Base-by-base conservation (phyloP, 1,284 basidiomycete genomes). In the Filobasidium uniguttulatum region DNA sequence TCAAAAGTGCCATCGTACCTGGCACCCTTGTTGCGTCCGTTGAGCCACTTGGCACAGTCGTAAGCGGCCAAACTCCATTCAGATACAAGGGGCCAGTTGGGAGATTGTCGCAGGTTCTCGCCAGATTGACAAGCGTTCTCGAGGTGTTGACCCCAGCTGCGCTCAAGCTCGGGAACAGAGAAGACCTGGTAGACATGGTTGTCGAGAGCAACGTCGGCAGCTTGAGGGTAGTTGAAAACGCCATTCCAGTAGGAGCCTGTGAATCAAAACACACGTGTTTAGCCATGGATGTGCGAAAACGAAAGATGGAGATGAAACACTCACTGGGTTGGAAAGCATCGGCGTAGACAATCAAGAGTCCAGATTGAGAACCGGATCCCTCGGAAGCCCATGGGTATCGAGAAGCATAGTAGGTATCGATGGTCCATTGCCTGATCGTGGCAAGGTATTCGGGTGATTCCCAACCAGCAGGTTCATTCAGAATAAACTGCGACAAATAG, bases 1-100 rank as follows among this genome's bases (percentile, higher is more conserved):
- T 77, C 64, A 61, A 74, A 81, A 3, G 78, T 70, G 15, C 46
- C 88, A 59, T 86, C 88, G 64, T 84, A 93, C 44, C 87, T 77
- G 8, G 83, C 73, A n/a, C 85, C 82, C 19, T 73, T 55, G 19
- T 79, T 74, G 36, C 79, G 75, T 17, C 81, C 81, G 58, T 85
- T 85, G 51, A 86, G 70, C 75, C 79, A 87, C 58, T 72, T 79
- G 14, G 89, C 86, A 60, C 89, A 94, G 64, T 94, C 90, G 8
- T 80, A 90, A 48, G 77, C 70, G 0, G 85, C 85, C 29, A 59
- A 31, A 45, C 81, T 75, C 84, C 85, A 90, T 70, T 90, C 86
- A 49, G 86, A 86, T 33, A 87, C 82, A 46, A 89, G 71, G 31
- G 77, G 69, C 82, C 82, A 85, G 12, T 86, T 73, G 1, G 63